Evolutionary conservation across 2,329 filamentous ascomycete genomes (phyloP), one percentile per base, ranked within the genome.

Genomic region (Colletotrichum sp.): DNA sequence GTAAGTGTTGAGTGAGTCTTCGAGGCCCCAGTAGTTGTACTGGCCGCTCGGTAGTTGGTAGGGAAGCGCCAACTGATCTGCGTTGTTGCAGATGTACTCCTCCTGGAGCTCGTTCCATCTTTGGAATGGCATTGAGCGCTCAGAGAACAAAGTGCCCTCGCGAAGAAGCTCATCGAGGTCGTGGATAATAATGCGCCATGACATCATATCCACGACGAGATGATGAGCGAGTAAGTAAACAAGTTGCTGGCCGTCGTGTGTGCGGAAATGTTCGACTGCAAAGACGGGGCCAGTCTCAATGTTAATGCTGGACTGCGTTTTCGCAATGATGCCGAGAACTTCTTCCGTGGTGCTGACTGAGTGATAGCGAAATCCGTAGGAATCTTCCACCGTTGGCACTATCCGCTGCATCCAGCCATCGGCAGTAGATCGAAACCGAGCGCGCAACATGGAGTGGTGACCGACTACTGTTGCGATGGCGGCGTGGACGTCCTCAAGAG

Each of bases 211-310:
- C 15, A 90, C 85, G 1, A 88, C 88, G 5, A 91, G 84, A 65
- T 90, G 89, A 75, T 91, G 89, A 1, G 89, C 88, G 1, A 85
- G 84, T 12, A 91, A 80, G 76, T 88, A 90, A 3, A 91, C 78
- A 70, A 88, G 81, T 68, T 90, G 88, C 73, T 84, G 83, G 6
- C 85, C 86, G 62, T 89, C 85, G 62, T 83, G 79, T 5, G 86
- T 88, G 15, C 85, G 84, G 28, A 91, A 84, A 71, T 89, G 87
- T 70, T 89, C 85, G 7, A 86, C 88, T 0, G 87, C 85, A 75
- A 91, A 90, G 0, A 90, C 84, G 0, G 89, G 89, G 0, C 89
- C 89, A 0, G 84, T 81, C 69, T 88, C 85, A n/a, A 90, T 85
- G 76, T 90, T 82, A 71, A 91, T 88, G 5, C 81, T 81, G 16